Evolutionary conservation across 2,329 filamentous ascomycete genomes (phyloP).

Genomic region (Penicillium sp.): DNA sequence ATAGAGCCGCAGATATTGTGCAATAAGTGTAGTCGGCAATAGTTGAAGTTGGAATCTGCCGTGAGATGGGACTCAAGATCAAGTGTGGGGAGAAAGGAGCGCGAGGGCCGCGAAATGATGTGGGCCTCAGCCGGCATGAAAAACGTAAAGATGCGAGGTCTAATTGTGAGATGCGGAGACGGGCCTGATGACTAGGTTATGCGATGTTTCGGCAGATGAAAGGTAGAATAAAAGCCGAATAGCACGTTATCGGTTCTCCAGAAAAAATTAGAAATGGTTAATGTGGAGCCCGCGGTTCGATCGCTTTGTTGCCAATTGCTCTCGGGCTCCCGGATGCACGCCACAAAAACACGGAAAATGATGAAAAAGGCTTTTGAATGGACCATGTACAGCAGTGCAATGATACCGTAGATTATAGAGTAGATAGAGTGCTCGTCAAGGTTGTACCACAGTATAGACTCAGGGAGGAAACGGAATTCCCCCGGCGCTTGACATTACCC

Average conservation of each 20-base stretch:
- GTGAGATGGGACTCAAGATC: not conserved
- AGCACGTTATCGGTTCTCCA: not conserved
- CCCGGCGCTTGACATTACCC: not conserved
- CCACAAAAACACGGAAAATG: conserved; percentile 4
- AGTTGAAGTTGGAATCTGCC: conserved; percentile 1
- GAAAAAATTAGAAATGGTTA: conserved; percentile 4
- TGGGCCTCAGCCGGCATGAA: conserved; percentile 5
- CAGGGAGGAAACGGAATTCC: not conserved
- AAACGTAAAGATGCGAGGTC: not conserved
- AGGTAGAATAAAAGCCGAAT: conserved; percentile 10
- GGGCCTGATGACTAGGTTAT: not conserved
- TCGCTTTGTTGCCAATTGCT: conserved; percentile 3
- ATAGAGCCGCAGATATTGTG: not conserved
- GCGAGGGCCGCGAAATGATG: not conserved
- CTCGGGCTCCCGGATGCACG: conserved; percentile 1
- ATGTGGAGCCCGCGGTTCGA: conserved; percentile 4
- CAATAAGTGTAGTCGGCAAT: conserved; percentile 7
- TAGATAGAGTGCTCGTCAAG: not conserved
- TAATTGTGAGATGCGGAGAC: not conserved
- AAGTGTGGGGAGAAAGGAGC: not conserved
- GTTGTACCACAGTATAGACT: no score
- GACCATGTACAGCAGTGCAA: not conserved
- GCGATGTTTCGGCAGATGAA: conserved; percentile 13
- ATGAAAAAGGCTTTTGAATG: no score
- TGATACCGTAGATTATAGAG: not conserved